Conservation (phyloP, 2,329 filamentous ascomycete genomes). For the Ceratocystis huliohia region DNA sequence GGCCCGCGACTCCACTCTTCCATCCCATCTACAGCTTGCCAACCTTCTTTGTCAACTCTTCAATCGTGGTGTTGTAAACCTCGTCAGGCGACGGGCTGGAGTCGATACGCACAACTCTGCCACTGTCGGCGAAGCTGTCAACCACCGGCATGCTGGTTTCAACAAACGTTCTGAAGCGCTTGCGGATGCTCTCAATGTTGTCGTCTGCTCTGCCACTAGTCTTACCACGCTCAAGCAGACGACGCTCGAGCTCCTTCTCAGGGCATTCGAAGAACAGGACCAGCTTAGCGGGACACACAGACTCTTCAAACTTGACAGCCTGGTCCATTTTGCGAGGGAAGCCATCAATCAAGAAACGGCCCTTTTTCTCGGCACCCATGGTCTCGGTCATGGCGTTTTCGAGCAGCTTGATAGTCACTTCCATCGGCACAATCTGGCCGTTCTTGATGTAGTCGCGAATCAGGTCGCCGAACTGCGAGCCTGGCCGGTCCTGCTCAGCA, state of each 20-base stretch:
- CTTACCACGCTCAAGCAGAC: conserved; percentile 79
- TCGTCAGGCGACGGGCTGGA: conserved; percentile 55
- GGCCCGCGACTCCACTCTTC: too few relatives aligned
- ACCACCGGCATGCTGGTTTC: conserved; percentile 98
- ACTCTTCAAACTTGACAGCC: conserved; percentile 81
- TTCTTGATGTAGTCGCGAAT: conserved; percentile 91
- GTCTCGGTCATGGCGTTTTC: conserved; percentile 80
- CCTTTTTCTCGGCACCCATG: conserved; percentile 43
- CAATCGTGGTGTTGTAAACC: conserved; percentile 43
- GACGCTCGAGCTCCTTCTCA: conserved; percentile 73
- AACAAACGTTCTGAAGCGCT: conserved; percentile 86
- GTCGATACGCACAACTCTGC: conserved; percentile 66
- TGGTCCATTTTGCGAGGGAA: conserved; percentile 98
- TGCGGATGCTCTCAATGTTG: conserved; percentile 89
- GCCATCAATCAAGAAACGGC: conserved; percentile 65
- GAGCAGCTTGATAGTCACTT: conserved; percentile 84
- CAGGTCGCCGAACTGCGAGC: conserved; percentile 79
- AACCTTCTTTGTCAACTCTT: conserved; percentile 38
- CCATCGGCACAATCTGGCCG: conserved; percentile 95
- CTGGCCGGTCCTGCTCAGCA: conserved; percentile 78
- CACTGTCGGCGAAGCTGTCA: conserved; percentile 63
- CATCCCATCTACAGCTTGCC: conserved; percentile 25
- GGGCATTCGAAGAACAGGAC: conserved; percentile 93
- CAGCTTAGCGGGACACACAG: conserved; percentile 69
- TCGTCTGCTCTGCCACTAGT: conserved; percentile 86